These are phyloP conservation scores for Zygosaccharomyces bisporus DNA, from an alignment of 805 yeast genomes.

Conservation along the genomic window DNA sequence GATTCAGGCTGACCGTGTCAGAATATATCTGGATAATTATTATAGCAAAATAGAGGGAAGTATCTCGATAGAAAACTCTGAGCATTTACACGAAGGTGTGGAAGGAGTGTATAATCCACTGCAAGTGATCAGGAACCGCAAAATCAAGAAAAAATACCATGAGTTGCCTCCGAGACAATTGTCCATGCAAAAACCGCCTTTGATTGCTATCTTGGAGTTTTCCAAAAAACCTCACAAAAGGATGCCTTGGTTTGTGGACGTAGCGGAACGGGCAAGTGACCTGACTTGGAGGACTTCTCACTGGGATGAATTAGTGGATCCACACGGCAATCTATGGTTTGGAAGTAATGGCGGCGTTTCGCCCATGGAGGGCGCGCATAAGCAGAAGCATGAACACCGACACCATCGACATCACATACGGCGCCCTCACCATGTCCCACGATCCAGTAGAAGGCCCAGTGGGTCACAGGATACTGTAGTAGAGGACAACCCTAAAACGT, in stretches of 20 bases:
- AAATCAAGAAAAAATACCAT: slow-evolving; percentile 48
- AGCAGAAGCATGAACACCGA: slow-evolving; percentile 14
- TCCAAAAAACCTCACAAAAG: slow-evolving; percentile 49
- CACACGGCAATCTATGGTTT: slow-evolving; percentile 31
- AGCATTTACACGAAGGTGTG: slow-evolving; percentile 43
- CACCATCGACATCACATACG: slow-evolving; percentile 13
- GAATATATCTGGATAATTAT: slow-evolving; percentile 43
- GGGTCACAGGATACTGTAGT: not conserved
- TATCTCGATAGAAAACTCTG: slow-evolving; percentile 26
- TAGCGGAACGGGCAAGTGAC: slow-evolving; percentile 57
- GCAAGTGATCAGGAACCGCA: slow-evolving; percentile 74
- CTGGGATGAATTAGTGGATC: slow-evolving; percentile 33
- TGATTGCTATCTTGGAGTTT: slow-evolving; percentile 53
- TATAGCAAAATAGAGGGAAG: slow-evolving; percentile 46
- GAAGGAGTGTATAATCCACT: slow-evolving; percentile 78
- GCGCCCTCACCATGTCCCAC: slow-evolving; percentile 1
- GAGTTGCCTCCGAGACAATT: slow-evolving; percentile 39
- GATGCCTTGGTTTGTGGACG: slow-evolving; percentile 61
- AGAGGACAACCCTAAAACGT: not conserved
- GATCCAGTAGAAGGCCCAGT: not conserved
- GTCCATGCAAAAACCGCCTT: slow-evolving; percentile 48
- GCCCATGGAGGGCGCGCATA: slow-evolving; percentile 6
- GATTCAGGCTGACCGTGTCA: slow-evolving; percentile 32
- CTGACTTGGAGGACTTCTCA: slow-evolving; percentile 45
- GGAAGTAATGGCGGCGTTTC: slow-evolving; percentile 6